Conservation (phyloP, 768 basidiomycete genomes). For the Tulasnella sp. region DNA sequence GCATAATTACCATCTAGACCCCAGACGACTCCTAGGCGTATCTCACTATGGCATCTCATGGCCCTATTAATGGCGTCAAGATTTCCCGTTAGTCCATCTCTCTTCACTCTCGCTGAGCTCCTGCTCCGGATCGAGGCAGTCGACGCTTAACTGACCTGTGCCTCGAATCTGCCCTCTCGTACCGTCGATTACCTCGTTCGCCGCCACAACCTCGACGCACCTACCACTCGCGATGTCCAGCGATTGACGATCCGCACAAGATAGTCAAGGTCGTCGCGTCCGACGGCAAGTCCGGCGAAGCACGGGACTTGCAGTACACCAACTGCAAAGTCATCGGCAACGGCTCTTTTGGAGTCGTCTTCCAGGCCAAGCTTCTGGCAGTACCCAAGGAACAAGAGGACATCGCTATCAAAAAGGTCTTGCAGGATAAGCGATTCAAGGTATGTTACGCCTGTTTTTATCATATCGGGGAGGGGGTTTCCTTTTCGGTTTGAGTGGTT, state of each 20-base stretch:
- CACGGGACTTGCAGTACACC: slow-evolving; percentile 82
- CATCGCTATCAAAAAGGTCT: slow-evolving; percentile 99
- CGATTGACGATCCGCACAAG: slow-evolving; percentile 84
- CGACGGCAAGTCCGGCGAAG: slow-evolving; percentile 86
- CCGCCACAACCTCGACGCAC: slow-evolving; percentile 7
- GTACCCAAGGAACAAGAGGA: slow-evolving; percentile 58
- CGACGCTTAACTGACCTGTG: neutral
- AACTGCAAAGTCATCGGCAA: slow-evolving; percentile 98
- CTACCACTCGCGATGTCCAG: slow-evolving; percentile 11
- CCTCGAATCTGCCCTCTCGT: slow-evolving; percentile 5
- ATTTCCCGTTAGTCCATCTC: slow-evolving; percentile 55
- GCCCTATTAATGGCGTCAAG: slow-evolving; percentile 80
- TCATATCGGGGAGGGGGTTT: neutral
- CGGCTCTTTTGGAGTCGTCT: slow-evolving; percentile 98
- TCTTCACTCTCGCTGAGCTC: neutral
- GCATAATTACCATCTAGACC: neutral
- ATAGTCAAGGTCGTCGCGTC: slow-evolving; percentile 91
- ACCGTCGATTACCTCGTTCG: slow-evolving; percentile 14
- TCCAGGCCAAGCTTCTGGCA: slow-evolving; percentile 78
- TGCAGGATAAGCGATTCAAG: slow-evolving; percentile 99
- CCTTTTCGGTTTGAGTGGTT: neutral
- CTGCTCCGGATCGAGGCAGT: neutral
- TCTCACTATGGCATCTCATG: slow-evolving; percentile 24
- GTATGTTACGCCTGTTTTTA: slow-evolving; percentile 34
- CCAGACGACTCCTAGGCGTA: neutral